phyloP scores from a whole-genome alignment of 2,329 filamentous ascomycete genomes.

The Aureobasidium melanogenum region DNA sequence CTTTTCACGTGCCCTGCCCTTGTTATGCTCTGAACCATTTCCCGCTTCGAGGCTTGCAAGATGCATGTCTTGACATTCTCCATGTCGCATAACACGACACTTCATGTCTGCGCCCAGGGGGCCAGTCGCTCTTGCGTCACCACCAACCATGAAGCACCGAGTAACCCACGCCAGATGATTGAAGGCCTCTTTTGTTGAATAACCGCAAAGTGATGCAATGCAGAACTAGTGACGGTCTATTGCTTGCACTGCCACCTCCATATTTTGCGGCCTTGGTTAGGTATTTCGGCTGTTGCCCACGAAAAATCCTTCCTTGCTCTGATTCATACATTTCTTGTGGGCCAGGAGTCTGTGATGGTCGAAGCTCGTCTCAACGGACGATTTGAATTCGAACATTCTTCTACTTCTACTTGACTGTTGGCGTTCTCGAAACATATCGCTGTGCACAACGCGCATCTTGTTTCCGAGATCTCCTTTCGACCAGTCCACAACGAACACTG shows the following conservation, averaged over 20 bases:
- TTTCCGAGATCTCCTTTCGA: neutral
- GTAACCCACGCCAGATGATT: neutral
- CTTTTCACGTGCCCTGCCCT: conserved; percentile 1
- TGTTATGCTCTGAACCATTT: neutral
- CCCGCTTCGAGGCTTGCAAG: neutral
- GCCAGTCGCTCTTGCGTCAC: neutral
- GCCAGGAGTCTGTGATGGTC: neutral
- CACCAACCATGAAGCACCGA: too few species aligned
- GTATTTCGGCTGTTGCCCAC: neutral
- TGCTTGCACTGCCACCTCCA: conserved; percentile 5
- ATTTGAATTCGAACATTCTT: neutral
- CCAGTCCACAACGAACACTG: too few species aligned
- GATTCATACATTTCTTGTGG: neutral
- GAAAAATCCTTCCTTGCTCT: neutral
- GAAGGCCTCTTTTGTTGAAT: neutral
- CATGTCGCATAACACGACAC: neutral
- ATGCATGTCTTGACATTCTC: neutral
- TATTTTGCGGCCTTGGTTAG: neutral
- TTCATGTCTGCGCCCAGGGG: neutral
- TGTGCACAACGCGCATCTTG: neutral
- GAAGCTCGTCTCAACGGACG: neutral
- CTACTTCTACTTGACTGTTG: neutral
- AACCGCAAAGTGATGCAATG: neutral
- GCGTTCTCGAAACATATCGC: too few species aligned
- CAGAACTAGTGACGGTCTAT: neutral